Base-by-base conservation (phyloP, 1,284 basidiomycete genomes). In the Athelia sp. region DNA sequence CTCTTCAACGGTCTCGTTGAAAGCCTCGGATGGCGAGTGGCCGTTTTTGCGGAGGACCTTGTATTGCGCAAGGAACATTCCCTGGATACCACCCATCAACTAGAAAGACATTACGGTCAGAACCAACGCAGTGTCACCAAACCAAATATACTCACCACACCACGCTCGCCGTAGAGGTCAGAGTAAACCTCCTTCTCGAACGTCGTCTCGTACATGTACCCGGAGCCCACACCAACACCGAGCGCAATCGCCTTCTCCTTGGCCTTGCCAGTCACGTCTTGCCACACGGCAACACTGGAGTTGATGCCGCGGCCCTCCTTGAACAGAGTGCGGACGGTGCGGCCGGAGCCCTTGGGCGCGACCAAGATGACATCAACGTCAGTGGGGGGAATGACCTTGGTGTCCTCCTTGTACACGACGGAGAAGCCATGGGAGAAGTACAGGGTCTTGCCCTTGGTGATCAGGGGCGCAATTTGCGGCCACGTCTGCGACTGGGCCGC, bases 351-450 rank as follows among this genome's bases (percentile, higher is more conserved):
- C 76, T 99, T 99, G 63, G 96, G 96, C 18, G 97, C 97, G 57
- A 97, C 95, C 59, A 99, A 91, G 70, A 99, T 98, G 63, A 99
- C 97, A 68, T 99, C 97, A 57, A 98, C 93, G 68, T 98, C 94
- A 46, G 79, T 65, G 49, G 97, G 97, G 56, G 93, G 90, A 46
- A 95, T 66, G 60, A 99, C 93, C 55, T 95, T 79, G 58, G 96
- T 99, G 73, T 98, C 93, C 19, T 98, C 86, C 80, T 96, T 93
- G 87, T 90, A 99, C 58, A 99, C 93, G 60, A 98, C 83, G 59
- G 95, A 98, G 87, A 99, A 99, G 65, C 97, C 97, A 73, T 99
- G 97, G 8, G 95, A 93, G 79, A 99, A 99, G 87, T 99, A 98
- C 59, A 99, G 87, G 21, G 97, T 99, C 83, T 99, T 98, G 74